Conservation (phyloP, 805 yeast species). For the Saccharomyces kudriavzevii region DNA sequence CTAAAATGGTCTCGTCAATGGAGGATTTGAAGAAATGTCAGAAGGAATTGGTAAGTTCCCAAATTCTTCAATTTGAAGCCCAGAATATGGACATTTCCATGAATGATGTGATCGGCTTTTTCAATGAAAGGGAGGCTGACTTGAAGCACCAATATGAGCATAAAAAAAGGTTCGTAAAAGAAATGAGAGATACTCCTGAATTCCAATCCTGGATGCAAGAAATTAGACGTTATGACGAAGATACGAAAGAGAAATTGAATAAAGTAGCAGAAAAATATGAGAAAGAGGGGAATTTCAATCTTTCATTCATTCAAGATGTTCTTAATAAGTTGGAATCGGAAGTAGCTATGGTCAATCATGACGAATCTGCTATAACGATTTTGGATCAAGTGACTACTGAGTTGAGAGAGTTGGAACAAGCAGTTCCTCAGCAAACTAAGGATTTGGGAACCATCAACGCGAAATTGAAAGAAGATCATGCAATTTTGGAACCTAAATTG, state of each 20-base stretch:
- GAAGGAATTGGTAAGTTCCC: conserved; percentile 19
- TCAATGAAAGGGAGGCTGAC: conserved; percentile 25
- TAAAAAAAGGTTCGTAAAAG: conserved; percentile 24
- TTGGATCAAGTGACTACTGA: conserved; percentile 25
- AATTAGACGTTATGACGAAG: conserved; percentile 33
- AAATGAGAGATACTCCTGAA: conserved; percentile 21
- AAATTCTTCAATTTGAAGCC: conserved; percentile 32
- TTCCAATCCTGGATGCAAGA: conserved; percentile 20
- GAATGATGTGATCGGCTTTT: conserved; percentile 24
- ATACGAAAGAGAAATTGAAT: conserved; percentile 34
- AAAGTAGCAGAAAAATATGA: conserved; percentile 35
- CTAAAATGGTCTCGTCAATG: conserved; percentile 16
- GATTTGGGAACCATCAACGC: conserved; percentile 24
- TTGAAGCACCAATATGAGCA: conserved; percentile 22
- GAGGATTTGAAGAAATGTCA: conserved; percentile 21
- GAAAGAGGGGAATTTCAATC: conserved; percentile 32
- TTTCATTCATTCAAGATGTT: conserved; percentile 32
- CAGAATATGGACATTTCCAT: conserved; percentile 32
- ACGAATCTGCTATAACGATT: conserved; percentile 32
- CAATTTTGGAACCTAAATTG: conserved; percentile 57
- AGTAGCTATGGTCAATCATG: conserved; percentile 30
- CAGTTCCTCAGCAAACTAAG: conserved; percentile 16
- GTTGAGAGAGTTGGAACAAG: conserved; percentile 14
- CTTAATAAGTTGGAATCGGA: conserved; percentile 44
- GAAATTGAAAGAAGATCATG: conserved; percentile 34